A percentile compares a stretch with the other conserved stretches of the same genome.
phyloP scores from a whole-genome alignment of 1,284 basidiomycete genomes.

The Entoloma clypeatum region DNA sequence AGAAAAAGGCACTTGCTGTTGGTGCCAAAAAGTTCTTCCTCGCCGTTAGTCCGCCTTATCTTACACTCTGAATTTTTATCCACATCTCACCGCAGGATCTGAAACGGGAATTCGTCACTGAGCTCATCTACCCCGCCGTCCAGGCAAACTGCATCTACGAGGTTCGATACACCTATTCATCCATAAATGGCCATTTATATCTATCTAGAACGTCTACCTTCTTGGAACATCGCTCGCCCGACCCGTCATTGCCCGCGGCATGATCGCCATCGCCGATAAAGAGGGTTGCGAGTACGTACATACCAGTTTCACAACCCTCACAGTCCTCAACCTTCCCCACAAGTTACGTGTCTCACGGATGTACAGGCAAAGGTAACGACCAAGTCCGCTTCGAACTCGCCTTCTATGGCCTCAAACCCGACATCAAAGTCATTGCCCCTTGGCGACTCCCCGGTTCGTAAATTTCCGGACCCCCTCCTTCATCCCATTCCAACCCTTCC shows the following conservation, averaged over 20 bases:
- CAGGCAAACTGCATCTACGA: constrained; percentile 99
- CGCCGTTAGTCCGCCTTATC: constrained; percentile 47
- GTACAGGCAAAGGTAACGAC: constrained; percentile 99
- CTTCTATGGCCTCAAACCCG: constrained; percentile 97
- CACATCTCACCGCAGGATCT: constrained; percentile 63
- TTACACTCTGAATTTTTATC: neutral
- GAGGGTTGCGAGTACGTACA: constrained; percentile 87
- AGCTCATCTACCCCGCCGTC: constrained; percentile 96
- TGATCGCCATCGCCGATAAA: constrained; percentile 91
- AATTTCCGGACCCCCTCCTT: neutral
- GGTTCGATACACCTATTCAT: constrained; percentile 29
- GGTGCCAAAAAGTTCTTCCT: constrained; percentile 96
- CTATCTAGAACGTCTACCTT: constrained; percentile 85
- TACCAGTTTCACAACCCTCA: neutral
- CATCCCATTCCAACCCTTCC: neutral
- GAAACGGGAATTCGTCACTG: constrained; percentile 92
- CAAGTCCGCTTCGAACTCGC: constrained; percentile 99
- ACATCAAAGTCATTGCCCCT: constrained; percentile 98
- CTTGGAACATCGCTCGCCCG: constrained; percentile 97
- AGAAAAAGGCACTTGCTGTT: constrained; percentile 86
- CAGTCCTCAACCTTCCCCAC: neutral
- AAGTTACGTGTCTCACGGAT: constrained; percentile 96
- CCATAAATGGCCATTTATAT: neutral
- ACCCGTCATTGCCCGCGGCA: constrained; percentile 97
- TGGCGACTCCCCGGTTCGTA: constrained; percentile 88